These are phyloP conservation scores for Talaromyces proteolyticus DNA, from an alignment of 495 filamentous ascomycete genomes.

Conservation along the genomic window DNA sequence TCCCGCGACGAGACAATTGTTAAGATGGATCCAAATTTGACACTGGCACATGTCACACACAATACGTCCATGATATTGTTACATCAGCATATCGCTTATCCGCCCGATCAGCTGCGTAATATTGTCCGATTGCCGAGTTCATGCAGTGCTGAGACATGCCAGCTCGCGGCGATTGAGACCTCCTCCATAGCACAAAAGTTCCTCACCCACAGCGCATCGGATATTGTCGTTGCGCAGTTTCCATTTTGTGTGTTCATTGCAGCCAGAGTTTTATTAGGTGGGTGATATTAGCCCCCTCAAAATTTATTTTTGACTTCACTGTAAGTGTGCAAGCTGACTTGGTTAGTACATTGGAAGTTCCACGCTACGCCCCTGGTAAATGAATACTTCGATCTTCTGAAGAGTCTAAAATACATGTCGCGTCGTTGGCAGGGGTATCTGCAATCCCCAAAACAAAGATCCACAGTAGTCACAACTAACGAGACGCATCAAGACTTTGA, in stretches of 20 bases:
- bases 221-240: slow-evolving; percentile 26
- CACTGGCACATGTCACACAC: slow-evolving; percentile 38
- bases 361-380: slow-evolving; percentile 12
- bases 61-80: slow-evolving; percentile 40
- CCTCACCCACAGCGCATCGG: slow-evolving; percentile 17
- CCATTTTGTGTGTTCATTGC: slow-evolving; percentile 34
- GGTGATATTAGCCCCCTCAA: neutral
- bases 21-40: slow-evolving; percentile 39
- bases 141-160: slow-evolving; percentile 36
- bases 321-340: neutral
- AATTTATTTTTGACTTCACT: neutral
- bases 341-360: slow-evolving; percentile 19
- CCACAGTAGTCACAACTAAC: neutral
- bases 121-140: slow-evolving; percentile 24
- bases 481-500: neutral
- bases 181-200: slow-evolving; percentile 30
- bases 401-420: slow-evolving; percentile 25
- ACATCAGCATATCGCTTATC: slow-evolving; percentile 39
- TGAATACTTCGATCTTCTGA: slow-evolving; percentile 24
- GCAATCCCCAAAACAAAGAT: neutral
- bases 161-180: slow-evolving; percentile 31
- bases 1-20: slow-evolving; percentile 20
- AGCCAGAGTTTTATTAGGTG: slow-evolving; percentile 19
- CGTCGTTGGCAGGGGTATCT: slow-evolving; percentile 15
- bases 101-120: slow-evolving; percentile 22